Evolutionary conservation across 106 monocot genomes (phyloP).

Genomic region (Dendrobium chrysotoxum): DNA sequence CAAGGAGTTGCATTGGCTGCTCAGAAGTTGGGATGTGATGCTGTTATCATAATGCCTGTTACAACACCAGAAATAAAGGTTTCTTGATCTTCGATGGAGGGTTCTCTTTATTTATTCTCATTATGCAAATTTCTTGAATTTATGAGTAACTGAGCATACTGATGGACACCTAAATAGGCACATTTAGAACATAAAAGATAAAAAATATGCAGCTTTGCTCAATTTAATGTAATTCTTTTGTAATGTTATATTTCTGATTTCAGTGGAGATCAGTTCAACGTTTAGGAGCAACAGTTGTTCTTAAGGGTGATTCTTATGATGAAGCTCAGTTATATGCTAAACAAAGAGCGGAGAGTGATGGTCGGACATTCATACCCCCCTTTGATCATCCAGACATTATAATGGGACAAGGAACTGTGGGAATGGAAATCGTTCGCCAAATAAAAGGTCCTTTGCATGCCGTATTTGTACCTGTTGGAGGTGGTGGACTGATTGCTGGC

Average conservation of each 20-base stretch:
- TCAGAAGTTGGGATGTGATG: slow-evolving; percentile 63
- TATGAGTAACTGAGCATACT: not conserved
- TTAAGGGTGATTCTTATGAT: slow-evolving; percentile 93
- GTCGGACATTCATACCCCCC: slow-evolving; percentile 82
- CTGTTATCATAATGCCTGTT: slow-evolving; percentile 94
- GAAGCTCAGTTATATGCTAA: slow-evolving; percentile 92
- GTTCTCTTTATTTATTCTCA: not conserved
- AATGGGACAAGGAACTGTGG: slow-evolving; percentile 85
- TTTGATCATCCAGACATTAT: slow-evolving; percentile 97
- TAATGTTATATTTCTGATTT: not conserved
- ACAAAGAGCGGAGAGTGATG: slow-evolving; percentile 41
- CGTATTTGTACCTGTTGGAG: slow-evolving; percentile 97
- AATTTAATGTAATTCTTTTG: not conserved
- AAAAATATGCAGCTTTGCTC: not conserved
- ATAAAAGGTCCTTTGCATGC: slow-evolving; percentile 72
- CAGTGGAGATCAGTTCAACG: slow-evolving; percentile 93
- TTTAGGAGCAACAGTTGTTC: slow-evolving; percentile 86
- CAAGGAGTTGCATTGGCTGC: slow-evolving; percentile 95
- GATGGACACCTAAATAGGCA: not conserved
- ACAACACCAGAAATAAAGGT: slow-evolving; percentile 99
- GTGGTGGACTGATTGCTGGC: slow-evolving; percentile 96
- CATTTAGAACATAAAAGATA: not conserved
- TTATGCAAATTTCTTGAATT: not conserved
- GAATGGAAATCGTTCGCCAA: slow-evolving; percentile 93
- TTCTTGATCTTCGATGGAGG: not conserved